phyloP scores from a whole-genome alignment of 495 filamentous ascomycete genomes.

The Rostrohypoxylon terebratum region DNA sequence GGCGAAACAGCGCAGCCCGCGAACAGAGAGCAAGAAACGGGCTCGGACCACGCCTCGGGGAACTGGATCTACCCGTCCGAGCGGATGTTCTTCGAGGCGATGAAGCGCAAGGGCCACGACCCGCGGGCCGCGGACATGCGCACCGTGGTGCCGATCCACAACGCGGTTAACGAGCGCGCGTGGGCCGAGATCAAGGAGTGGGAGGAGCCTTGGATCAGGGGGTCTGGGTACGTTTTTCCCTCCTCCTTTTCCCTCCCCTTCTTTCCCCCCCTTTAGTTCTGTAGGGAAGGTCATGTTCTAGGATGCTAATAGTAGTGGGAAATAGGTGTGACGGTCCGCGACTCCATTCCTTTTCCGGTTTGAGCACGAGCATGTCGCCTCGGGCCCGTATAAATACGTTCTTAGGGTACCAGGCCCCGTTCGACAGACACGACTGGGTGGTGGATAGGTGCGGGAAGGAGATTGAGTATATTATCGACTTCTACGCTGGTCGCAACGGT shows the following conservation, averaged over 20 bases:
- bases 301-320: not conserved
- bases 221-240: slow-evolving; percentile 58
- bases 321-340: slow-evolving; percentile 81
- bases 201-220: slow-evolving; percentile 74
- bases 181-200: slow-evolving; percentile 87
- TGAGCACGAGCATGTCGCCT: slow-evolving; percentile 79
- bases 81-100: slow-evolving; percentile 93
- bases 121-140: slow-evolving; percentile 77
- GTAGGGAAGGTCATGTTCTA: not conserved
- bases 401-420: slow-evolving; percentile 88
- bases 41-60: slow-evolving; percentile 72
- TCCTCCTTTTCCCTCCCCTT: not conserved
- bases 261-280: not conserved
- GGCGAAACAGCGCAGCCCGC: slow-evolving; percentile 59
- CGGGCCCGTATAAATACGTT: slow-evolving; percentile 82
- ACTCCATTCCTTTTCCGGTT: slow-evolving; percentile 84
- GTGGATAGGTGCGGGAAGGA: slow-evolving; percentile 90
- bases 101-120: slow-evolving; percentile 81
- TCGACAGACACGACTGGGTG: slow-evolving; percentile 98
- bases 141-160: slow-evolving; percentile 95
- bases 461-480: slow-evolving; percentile 97
- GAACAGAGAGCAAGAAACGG: slow-evolving; percentile 77
- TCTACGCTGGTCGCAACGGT: slow-evolving; percentile 82
- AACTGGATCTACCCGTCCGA: slow-evolving; percentile 99
- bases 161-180: slow-evolving; percentile 92